A percentile compares a stretch with the other conserved stretches of the same genome.
Evolutionary conservation across 2,329 filamentous ascomycete species (phyloP).

Genomic region (Davidsoniella neocaledoniae): DNA sequence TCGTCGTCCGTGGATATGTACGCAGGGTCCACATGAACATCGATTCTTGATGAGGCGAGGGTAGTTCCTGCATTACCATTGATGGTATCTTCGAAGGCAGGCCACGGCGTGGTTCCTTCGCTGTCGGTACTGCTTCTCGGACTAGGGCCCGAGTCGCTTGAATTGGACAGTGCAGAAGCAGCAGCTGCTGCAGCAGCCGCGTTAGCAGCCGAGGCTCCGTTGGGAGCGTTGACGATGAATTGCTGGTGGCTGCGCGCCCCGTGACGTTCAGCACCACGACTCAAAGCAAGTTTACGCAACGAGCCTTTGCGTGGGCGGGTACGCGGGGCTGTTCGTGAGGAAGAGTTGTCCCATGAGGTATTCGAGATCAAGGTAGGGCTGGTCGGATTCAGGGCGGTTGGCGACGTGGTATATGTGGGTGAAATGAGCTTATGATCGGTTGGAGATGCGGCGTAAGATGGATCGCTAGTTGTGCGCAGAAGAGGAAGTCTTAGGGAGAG

Average conservation of each 20-base stretch:
- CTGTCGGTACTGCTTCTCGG: conserved; percentile 9
- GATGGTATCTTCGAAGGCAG: conserved; percentile 5
- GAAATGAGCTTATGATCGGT: background rate
- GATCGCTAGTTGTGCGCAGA: conserved; percentile 1
- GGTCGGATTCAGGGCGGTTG: background rate
- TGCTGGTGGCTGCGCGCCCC: background rate
- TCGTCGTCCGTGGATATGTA: conserved; percentile 63
- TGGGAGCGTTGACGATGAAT: background rate
- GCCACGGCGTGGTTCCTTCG: conserved; percentile 12
- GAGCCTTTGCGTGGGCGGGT: conserved; percentile 51
- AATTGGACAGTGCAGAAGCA: too few relatives aligned
- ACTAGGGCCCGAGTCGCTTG: conserved; percentile 7
- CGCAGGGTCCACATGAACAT: conserved; percentile 32
- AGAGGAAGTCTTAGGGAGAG: conserved; percentile 5
- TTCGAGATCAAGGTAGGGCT: background rate
- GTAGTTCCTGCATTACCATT: background rate
- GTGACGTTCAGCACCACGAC: conserved; percentile 45
- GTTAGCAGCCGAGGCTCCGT: background rate
- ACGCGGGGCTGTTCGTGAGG: conserved; percentile 1
- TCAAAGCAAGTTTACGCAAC: conserved; percentile 70
- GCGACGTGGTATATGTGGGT: background rate
- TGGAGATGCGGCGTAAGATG: background rate
- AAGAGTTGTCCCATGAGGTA: conserved; percentile 2
- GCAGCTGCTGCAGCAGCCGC: background rate
- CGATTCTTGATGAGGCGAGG: background rate